Evolutionary conservation across 2,329 filamentous ascomycete species (phyloP).

Genomic region (Pezicula rhizophila): DNA sequence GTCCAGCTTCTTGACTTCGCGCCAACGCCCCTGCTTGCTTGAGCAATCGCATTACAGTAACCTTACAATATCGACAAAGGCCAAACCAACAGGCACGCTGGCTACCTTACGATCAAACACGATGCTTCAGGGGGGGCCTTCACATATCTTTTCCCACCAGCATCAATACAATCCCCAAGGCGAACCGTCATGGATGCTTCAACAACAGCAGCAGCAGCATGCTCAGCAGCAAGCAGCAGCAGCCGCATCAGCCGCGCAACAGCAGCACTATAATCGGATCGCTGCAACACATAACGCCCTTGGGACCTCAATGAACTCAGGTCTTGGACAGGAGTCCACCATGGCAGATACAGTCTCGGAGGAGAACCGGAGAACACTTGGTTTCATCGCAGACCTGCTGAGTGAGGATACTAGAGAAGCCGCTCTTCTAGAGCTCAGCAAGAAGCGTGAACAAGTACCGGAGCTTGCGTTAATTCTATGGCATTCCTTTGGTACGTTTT

Average conservation of each 20-base stretch:
- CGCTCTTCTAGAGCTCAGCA: slow-evolving; percentile 90
- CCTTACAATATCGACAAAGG: background rate
- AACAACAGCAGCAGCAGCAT: slow-evolving; percentile 37
- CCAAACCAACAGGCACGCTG: slow-evolving; percentile 6
- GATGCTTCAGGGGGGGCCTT: slow-evolving; percentile 51
- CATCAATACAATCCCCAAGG: slow-evolving; percentile 55
- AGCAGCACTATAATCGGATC: slow-evolving; percentile 66
- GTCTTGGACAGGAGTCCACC: slow-evolving; percentile 47
- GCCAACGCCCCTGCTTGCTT: background rate
- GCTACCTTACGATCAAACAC: slow-evolving; percentile 15
- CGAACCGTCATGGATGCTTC: slow-evolving; percentile 58
- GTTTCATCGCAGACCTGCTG: slow-evolving; percentile 86
- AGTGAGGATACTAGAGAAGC: slow-evolving; percentile 83
- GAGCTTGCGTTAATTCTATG: slow-evolving; percentile 93
- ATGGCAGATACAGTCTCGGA: slow-evolving; percentile 70
- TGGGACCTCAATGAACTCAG: slow-evolving; percentile 30
- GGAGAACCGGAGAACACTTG: slow-evolving; percentile 87
- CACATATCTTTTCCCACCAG: slow-evolving; percentile 62
- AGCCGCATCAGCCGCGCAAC: slow-evolving; percentile 29
- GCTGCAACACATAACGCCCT: slow-evolving; percentile 54
- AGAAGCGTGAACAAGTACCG: slow-evolving; percentile 96
- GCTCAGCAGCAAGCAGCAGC: slow-evolving; percentile 30
- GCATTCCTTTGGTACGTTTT: slow-evolving; percentile 86
- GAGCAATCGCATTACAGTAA: background rate
- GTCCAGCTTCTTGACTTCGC: too few relatives aligned